Evolutionary conservation across 2,329 filamentous ascomycete genomes (phyloP), one percentile per base, ranked within the genome.

Genomic region (Phaeosphaeriaceae sp.): DNA sequence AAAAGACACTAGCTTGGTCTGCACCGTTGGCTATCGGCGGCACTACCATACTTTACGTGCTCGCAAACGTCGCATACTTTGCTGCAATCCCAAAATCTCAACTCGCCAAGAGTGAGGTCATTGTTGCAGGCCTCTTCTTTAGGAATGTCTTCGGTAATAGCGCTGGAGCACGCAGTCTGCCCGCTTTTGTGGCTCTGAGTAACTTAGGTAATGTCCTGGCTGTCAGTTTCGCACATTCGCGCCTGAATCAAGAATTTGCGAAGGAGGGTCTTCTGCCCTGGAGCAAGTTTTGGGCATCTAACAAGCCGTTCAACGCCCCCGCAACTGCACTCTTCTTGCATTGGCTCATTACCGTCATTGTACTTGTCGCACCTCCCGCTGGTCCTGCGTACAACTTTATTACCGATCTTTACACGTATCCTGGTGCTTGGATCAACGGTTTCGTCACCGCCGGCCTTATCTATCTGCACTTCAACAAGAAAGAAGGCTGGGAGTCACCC

Each of bases 361-460:
- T 89, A 11, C 79, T 90, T 26, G 68, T 88, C 3, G 86, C 85
- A 0, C 86, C 86, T 1, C 87, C 87, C 0, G 82, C 85, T 0
- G 87, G 86, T 0, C 81, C 86, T 13, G 86, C 86, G 0, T 89
- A 89, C 69, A 87, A 86, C 70, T 89, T 89, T 61, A 80, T 86
- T 33, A 77, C 83, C 41, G 81, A 84, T 53, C 66, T 86, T 38
- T 70, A 73, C 48, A 70, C 67, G 7, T 72, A 73, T 50, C 70
- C 70, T 1, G 68, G 69, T 5, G 63, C 68, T 8, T 72, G 67
- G 65, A 72, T 73, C 60, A 72, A 72, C 35, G 66, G 57, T n/a
- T 72, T 71, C 43, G 69, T 72, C 6, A 60, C 60, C 4, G 67
- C 67, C 1, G 71, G 70, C 15, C 67, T 73, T 35, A 68, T 73